Percentiles rank a stretch among this genome's conserved stretches.
phyloP scores from a whole-genome alignment of 129 eudicot genomes.

The Erigeron canadensis region DNA sequence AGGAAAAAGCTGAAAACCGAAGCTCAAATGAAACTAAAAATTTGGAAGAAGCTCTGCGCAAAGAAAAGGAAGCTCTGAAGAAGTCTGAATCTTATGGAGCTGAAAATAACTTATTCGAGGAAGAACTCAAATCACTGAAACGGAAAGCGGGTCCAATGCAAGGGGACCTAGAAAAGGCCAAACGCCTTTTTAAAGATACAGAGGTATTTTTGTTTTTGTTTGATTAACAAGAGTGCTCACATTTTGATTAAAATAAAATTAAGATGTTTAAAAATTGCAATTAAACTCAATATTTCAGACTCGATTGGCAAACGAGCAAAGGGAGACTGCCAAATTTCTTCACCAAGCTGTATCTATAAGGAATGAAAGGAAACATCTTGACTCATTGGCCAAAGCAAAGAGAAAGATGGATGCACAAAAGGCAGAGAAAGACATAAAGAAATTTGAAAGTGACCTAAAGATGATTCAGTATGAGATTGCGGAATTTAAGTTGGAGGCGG shows the following conservation, averaged over 20 bases:
- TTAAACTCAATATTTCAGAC: conserved; percentile 34
- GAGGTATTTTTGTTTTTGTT: conserved; percentile 32
- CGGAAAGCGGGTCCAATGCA: conserved; percentile 21
- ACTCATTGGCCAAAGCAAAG: conserved; percentile 31
- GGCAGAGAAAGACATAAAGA: conserved; percentile 33
- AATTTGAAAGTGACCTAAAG: conserved; percentile 29
- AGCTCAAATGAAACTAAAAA: conserved; percentile 25
- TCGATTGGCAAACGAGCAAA: conserved; percentile 43
- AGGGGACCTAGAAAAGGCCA: conserved; percentile 39
- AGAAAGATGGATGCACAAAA: conserved; percentile 26
- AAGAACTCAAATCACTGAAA: conserved; percentile 36
- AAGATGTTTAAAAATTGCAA: neutral
- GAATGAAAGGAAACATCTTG: conserved; percentile 36
- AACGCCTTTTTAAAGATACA: conserved; percentile 35
- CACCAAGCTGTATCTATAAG: conserved; percentile 17
- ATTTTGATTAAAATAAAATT: too few relatives aligned
- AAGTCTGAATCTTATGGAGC: conserved; percentile 31
- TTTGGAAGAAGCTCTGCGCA: conserved; percentile 35
- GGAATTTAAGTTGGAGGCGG: conserved; percentile 38
- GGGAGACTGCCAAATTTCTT: conserved; percentile 31
- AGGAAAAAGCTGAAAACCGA: conserved; percentile 34
- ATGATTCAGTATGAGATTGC: conserved; percentile 38
- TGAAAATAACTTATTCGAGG: conserved; percentile 40
- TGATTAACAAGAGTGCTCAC: too few relatives aligned
- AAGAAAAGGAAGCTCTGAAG: conserved; percentile 45